Conservation (phyloP, 176 grass and related monocot genomes). For the Ensete ventricosum region DNA sequence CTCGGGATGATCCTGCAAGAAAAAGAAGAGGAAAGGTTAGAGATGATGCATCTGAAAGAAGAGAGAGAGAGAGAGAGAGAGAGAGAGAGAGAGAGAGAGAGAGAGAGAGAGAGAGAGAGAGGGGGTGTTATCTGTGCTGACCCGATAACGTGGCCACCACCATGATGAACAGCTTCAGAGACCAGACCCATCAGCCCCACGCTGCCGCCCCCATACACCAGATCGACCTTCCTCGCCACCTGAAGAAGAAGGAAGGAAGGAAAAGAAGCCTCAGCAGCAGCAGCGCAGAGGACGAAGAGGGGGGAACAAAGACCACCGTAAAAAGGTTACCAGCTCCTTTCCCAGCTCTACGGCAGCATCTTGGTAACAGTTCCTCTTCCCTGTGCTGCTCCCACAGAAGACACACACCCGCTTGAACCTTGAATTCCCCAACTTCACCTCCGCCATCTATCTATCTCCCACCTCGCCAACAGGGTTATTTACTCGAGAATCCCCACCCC, state of each 20-base stretch:
- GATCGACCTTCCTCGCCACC: conserved; percentile 74
- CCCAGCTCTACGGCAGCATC: conserved; percentile 85
- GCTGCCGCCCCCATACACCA: conserved; percentile 92
- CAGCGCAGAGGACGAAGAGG: background rate
- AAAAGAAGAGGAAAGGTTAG: background rate
- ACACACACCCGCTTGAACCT: conserved; percentile 88
- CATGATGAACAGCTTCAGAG: conserved; percentile 75
- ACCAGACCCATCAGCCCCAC: conserved; percentile 91
- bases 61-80: background rate
- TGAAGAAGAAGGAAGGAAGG: background rate
- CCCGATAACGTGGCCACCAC: conserved; percentile 86
- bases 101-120: background rate
- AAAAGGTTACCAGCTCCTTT: conserved; percentile 46
- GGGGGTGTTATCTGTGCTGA: conserved; percentile 3
- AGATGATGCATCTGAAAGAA: background rate
- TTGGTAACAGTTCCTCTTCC: conserved; percentile 84
- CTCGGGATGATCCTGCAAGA: conserved; percentile 56
- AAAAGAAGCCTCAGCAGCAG: background rate
- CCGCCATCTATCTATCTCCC: background rate
- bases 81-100: background rate
- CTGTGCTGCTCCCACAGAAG: conserved; percentile 94
- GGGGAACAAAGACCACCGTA: background rate
- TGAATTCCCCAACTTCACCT: conserved; percentile 14
- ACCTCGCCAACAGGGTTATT: too few relatives aligned
- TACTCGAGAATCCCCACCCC: background rate